A percentile compares a stretch with the other conserved stretches of the same genome.
Conservation (phyloP, 805 yeast species). For the Metschnikowia vanudenii region DNA sequence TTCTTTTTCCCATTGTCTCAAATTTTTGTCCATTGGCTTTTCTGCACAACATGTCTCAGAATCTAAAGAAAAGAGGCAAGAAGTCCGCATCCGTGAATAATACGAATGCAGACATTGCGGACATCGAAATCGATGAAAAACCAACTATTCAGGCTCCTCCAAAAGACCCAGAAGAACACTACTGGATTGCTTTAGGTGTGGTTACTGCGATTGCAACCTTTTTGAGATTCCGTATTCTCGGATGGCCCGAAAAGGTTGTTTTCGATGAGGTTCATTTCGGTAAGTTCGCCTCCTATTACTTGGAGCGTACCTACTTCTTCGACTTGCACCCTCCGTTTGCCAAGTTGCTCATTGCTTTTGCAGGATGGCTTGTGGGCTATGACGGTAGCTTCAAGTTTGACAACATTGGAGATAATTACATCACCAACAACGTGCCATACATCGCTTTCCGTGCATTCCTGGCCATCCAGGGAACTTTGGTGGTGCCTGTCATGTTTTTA, state of each 20-base stretch:
- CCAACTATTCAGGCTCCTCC: background rate
- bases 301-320: slow-evolving; percentile 88
- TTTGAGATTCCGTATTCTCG: slow-evolving; percentile 60
- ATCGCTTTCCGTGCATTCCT: slow-evolving; percentile 75
- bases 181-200: slow-evolving; percentile 33
- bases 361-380: slow-evolving; percentile 87
- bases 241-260: slow-evolving; percentile 71
- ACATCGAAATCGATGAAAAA: slow-evolving; percentile 1
- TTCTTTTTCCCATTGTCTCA: background rate
- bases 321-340: slow-evolving; percentile 99
- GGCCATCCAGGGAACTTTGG: slow-evolving; percentile 77
- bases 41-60: slow-evolving; percentile 25
- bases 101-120: slow-evolving; percentile 9
- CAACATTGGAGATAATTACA: slow-evolving; percentile 79
- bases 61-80: slow-evolving; percentile 31
- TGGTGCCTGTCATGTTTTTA: slow-evolving; percentile 79
- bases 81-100: slow-evolving; percentile 13
- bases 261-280: slow-evolving; percentile 90
- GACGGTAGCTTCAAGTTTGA: slow-evolving; percentile 92
- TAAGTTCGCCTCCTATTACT: slow-evolving; percentile 78
- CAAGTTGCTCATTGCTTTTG: slow-evolving; percentile 83
- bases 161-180: slow-evolving; percentile 30
- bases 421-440: slow-evolving; percentile 78
- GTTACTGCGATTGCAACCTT: slow-evolving; percentile 45
- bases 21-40: background rate